phyloP scores from a whole-genome alignment of 129 eudicot genomes.

The Helichrysum umbraculigerum region DNA sequence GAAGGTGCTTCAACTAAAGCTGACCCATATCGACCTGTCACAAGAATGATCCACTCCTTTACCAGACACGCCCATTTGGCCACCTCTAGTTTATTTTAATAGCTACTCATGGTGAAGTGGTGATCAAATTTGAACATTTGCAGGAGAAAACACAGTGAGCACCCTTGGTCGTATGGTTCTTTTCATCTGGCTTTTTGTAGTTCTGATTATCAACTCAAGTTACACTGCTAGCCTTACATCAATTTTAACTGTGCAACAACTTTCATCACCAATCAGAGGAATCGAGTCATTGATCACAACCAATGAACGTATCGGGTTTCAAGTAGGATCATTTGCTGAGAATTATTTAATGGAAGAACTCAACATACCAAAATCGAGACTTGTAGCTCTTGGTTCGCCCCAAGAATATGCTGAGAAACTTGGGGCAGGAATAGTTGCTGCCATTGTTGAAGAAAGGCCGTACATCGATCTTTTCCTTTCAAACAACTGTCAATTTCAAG shows the following conservation, averaged over 20 bases:
- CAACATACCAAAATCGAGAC: slow-evolving; percentile 68
- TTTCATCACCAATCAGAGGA: slow-evolving; percentile 72
- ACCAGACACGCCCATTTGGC: neutral
- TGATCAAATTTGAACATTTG: slow-evolving; percentile 22
- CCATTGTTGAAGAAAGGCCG: slow-evolving; percentile 84
- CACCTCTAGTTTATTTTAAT: neutral
- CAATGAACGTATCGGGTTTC: slow-evolving; percentile 70
- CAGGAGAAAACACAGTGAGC: slow-evolving; percentile 97
- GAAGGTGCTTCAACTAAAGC: too few species aligned
- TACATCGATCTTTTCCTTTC: slow-evolving; percentile 78
- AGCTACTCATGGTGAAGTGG: neutral
- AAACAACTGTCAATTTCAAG: slow-evolving; percentile 54
- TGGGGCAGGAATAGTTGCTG: slow-evolving; percentile 60
- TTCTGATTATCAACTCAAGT: slow-evolving; percentile 81
- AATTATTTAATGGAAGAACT: slow-evolving; percentile 71
- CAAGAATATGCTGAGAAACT: slow-evolving; percentile 82
- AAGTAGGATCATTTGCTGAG: slow-evolving; percentile 82
- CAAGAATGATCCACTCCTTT: too few species aligned
- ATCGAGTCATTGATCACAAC: slow-evolving; percentile 63
- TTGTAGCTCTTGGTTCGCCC: slow-evolving; percentile 69
- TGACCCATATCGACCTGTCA: too few species aligned
- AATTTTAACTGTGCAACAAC: slow-evolving; percentile 84
- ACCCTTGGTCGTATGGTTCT: slow-evolving; percentile 85
- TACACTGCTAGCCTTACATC: slow-evolving; percentile 98
- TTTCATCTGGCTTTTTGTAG: slow-evolving; percentile 85